These are phyloP conservation scores for Aspergillus japonicus DNA, from an alignment of 2,329 filamentous ascomycete genomes.

Conservation along the genomic window DNA sequence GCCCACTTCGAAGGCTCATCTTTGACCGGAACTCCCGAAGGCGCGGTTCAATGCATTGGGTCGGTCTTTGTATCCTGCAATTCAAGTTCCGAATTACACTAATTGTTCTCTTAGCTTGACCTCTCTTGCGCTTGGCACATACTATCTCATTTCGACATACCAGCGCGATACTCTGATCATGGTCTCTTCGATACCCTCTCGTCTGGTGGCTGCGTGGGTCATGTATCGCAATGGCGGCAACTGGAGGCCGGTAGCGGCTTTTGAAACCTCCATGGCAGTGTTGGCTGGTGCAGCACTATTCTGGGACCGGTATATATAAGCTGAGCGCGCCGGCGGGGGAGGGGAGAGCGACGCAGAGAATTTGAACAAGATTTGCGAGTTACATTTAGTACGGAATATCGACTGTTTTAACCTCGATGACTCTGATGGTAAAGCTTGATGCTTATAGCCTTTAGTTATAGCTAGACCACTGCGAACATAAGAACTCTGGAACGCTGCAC, in stretches of 20 bases:
- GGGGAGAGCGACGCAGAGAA: too few relatives aligned
- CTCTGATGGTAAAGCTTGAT: too few relatives aligned
- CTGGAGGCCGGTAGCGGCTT: neutral
- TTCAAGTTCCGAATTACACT: neutral
- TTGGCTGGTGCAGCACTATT: neutral
- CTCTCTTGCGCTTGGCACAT: conserved; percentile 4
- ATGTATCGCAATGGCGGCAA: conserved; percentile 7
- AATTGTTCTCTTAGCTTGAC: neutral
- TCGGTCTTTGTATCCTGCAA: neutral
- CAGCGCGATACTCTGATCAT: conserved; percentile 7
- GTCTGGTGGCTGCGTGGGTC: neutral
- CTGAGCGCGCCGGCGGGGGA: too few relatives aligned
- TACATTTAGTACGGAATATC: too few relatives aligned
- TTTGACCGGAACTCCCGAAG: neutral
- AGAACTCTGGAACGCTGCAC: too few relatives aligned
- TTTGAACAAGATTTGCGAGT: too few relatives aligned
- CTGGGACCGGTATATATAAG: conserved; percentile 6
- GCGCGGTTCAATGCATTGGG: neutral
- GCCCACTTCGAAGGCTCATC: neutral
- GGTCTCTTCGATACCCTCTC: conserved; percentile 1
- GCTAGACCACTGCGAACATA: too few relatives aligned
- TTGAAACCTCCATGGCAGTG: neutral
- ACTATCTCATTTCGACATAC: conserved; percentile 3
- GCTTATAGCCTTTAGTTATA: too few relatives aligned
- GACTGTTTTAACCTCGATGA: too few relatives aligned